Percentiles rank a stretch among this genome's conserved stretches.
phyloP scores from a whole-genome alignment of 495 filamentous ascomycete species.

The Aspergillus nidulans region DNA sequence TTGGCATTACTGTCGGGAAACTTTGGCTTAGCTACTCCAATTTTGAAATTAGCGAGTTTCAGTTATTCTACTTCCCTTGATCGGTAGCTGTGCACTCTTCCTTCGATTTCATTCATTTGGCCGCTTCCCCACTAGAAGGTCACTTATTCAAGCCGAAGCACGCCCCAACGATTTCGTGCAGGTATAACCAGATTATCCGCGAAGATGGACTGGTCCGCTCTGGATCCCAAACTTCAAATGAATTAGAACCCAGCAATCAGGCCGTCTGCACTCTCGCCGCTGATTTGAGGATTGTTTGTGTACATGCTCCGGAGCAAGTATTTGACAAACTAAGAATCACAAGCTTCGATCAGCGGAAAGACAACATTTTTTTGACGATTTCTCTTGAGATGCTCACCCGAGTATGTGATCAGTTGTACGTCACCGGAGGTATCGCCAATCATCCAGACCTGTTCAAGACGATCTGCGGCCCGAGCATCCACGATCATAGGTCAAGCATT shows the following conservation, averaged over 20 bases:
- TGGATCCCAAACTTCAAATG: slow-evolving; percentile 4
- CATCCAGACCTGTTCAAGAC: slow-evolving; percentile 31
- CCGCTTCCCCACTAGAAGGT: slow-evolving; percentile 41
- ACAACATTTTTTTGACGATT: slow-evolving; percentile 25
- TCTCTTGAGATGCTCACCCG: slow-evolving; percentile 43
- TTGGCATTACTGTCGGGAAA: no score
- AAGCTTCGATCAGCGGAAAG: no score
- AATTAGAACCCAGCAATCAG: slow-evolving; percentile 45
- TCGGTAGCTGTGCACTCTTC: slow-evolving; percentile 57
- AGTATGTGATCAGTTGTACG: slow-evolving; percentile 19
- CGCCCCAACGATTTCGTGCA: slow-evolving; percentile 36
- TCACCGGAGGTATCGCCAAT: slow-evolving; percentile 29
- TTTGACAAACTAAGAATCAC: no score
- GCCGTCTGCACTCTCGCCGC: slow-evolving; percentile 54
- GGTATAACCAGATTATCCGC: slow-evolving; percentile 72
- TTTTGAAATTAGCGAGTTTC: no score
- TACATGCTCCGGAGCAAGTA: slow-evolving; percentile 37
- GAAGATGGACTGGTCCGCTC: slow-evolving; percentile 54
- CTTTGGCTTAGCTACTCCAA: slow-evolving; percentile 37
- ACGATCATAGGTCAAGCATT: slow-evolving; percentile 24
- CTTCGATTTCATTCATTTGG: slow-evolving; percentile 66
- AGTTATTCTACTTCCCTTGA: no score
- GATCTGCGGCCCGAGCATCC: slow-evolving; percentile 23
- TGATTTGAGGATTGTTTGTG: slow-evolving; percentile 48
- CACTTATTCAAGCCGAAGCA: slow-evolving; percentile 11